A percentile compares a stretch with the other conserved stretches of the same genome.
Conservation (phyloP, 2,329 filamentous ascomycete genomes). For the Arthrobotrys conoides region DNA sequence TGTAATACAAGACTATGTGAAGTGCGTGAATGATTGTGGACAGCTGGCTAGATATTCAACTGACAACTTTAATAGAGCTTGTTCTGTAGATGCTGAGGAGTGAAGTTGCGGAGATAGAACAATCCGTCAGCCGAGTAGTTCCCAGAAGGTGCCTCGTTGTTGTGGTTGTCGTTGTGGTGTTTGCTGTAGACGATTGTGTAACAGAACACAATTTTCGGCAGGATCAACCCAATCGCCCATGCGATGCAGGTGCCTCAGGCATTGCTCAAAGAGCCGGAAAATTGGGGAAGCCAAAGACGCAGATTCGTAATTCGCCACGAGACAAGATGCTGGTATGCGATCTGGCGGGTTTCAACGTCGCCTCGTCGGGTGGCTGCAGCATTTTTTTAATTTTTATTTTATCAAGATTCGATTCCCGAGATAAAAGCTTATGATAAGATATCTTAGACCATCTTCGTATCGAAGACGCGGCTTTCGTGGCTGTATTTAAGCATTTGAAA, state of each 20-base stretch:
- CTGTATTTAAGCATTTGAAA: too few relatives aligned
- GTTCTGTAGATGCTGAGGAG: neutral
- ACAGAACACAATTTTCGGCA: neutral
- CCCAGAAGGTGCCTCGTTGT: neutral
- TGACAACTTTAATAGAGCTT: neutral
- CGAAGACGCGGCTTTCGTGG: too few relatives aligned
- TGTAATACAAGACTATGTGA: too few relatives aligned
- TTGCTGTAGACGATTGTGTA: neutral
- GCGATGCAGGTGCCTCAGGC: too few relatives aligned
- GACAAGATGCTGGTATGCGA: slow-evolving; percentile 7
- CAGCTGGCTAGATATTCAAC: neutral
- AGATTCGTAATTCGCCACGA: slow-evolving; percentile 1
- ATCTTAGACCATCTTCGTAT: too few relatives aligned
- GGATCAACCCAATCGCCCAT: neutral
- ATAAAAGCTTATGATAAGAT: neutral
- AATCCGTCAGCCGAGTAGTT: neutral
- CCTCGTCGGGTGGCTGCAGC: slow-evolving; percentile 27
- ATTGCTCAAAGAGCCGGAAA: slow-evolving; percentile 1
- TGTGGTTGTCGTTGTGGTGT: neutral
- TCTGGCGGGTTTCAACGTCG: neutral
- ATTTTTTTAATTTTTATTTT: neutral
- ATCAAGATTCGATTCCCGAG: neutral
- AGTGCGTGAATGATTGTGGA: neutral
- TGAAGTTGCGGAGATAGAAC: neutral
- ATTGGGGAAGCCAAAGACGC: slow-evolving; percentile 8